Base-by-base conservation (phyloP, 768 basidiomycete species). In the Mycena leptocephala region DNA sequence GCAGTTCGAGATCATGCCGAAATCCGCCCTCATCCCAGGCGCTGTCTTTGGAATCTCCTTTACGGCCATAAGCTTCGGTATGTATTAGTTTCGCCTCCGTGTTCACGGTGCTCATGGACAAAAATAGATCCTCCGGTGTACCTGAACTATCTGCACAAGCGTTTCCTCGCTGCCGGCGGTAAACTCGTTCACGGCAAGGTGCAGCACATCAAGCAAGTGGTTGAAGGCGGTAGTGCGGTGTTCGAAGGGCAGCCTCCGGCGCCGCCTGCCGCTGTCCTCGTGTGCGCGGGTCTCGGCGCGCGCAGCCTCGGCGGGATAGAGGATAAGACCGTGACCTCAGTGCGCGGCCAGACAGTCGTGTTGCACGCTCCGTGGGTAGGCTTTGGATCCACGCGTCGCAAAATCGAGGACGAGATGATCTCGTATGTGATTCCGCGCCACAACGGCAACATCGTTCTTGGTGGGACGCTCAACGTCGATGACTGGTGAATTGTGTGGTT, bases 391-490 rank as follows among this genome's bases (percentile, higher is more conserved):
- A 78, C 79, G 33, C 67, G 76, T 13, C 74, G 76, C 22, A 72
- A 61, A 20, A 76, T 77, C 14, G 69, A 69, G 46, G 69, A 77
- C 39, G 80, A 74, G 39, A 22, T 78, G 65, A 81, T 82, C 7
- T 88, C 88, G 2, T 94, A 94, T 81, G 88, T 94, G 77, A 94
- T 94, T 78, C 92, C 93, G 26, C 88, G 93, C 26, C 89, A 92
- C 18, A 87, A 88, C 72, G 84, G 86, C 6, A 87, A 90, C 28
- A 87, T 88, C 39, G 85, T 93, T 67, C 81, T 92, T 18, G 93
- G 93, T 14, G 93, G 93, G 0, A 92, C 90, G 6, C 92, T 88
- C n/a, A n/a, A n/a, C n/a, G n/a, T n/a, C n/a, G n/a, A n/a, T n/a
- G n/a, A n/a, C n/a, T n/a, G n/a, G n/a, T n/a, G n/a, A n/a, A n/a